Conservation (phyloP, 257 asterid species). For the Cinchona pubescens region DNA sequence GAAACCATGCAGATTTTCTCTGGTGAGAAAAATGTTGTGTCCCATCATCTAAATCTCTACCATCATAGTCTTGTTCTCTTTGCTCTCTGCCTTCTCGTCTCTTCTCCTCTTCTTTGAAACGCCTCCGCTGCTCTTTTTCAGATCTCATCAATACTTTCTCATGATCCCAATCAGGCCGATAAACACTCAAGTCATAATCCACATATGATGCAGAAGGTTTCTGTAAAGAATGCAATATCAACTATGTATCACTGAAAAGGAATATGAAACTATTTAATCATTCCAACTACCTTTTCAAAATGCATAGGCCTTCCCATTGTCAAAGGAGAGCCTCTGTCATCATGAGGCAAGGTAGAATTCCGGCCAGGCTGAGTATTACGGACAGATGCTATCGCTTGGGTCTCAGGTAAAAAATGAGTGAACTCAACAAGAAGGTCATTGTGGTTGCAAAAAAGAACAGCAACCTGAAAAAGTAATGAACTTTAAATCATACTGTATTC, state of each 20-base stretch:
- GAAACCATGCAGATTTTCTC: slow-evolving; percentile 47
- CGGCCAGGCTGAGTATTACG: slow-evolving; percentile 46
- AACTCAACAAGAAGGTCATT: slow-evolving; percentile 91
- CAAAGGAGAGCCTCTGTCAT: slow-evolving; percentile 59
- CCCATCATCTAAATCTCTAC: slow-evolving; percentile 29
- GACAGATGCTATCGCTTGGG: slow-evolving; percentile 53
- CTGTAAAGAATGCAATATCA: slow-evolving; percentile 38
- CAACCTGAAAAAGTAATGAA: slow-evolving; percentile 58
- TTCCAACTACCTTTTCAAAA: slow-evolving; percentile 60
- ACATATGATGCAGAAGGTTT: slow-evolving; percentile 47
- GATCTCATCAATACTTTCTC: slow-evolving; percentile 27
- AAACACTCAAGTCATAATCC: slow-evolving; percentile 39
- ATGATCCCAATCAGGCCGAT: slow-evolving; percentile 41
- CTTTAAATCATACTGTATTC: not conserved
- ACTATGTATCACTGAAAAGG: slow-evolving; percentile 19
- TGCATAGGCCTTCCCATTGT: slow-evolving; percentile 37
- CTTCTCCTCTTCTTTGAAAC: slow-evolving; percentile 43
- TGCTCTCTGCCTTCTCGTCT: slow-evolving; percentile 45
- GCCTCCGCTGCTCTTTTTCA: slow-evolving; percentile 44
- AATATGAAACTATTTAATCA: slow-evolving; percentile 19
- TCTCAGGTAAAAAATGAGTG: slow-evolving; percentile 82
- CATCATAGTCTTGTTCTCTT: slow-evolving; percentile 51
- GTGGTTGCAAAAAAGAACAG: slow-evolving; percentile 74
- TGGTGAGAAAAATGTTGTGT: slow-evolving; percentile 29
- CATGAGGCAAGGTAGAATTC: slow-evolving; percentile 42